Evolutionary conservation across 75 land plant genomes (phyloP).

Genomic region (Picea sitchensis): DNA sequence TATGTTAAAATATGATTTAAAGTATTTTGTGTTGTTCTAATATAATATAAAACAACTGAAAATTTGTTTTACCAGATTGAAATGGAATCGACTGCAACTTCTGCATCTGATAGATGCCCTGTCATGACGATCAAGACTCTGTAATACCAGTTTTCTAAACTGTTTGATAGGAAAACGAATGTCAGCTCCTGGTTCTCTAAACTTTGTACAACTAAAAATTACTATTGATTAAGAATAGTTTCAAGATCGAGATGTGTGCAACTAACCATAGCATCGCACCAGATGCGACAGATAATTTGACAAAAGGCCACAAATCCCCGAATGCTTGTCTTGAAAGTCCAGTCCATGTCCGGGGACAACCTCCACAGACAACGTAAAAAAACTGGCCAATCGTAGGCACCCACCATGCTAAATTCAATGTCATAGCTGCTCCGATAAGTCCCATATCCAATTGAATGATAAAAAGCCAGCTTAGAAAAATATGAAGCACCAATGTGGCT

Average conservation of each 20-base stretch:
- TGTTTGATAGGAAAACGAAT: not conserved
- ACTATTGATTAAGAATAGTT: not conserved
- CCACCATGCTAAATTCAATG: constrained; percentile 48
- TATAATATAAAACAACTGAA: not conserved
- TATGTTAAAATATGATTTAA: not conserved
- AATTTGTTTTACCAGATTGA: constrained; percentile 41
- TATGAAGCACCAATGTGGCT: constrained; percentile 27
- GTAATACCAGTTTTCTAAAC: constrained; percentile 57
- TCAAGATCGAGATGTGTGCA: not conserved
- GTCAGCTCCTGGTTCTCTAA: not conserved
- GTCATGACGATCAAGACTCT: constrained; percentile 38
- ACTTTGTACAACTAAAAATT: not conserved
- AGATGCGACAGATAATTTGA: constrained; percentile 74
- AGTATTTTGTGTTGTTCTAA: not conserved
- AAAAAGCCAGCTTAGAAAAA: constrained; percentile 43
- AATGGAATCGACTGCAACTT: constrained; percentile 41
- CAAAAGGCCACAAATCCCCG: constrained; percentile 45
- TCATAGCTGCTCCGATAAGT: constrained; percentile 30
- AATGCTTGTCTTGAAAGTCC: constrained; percentile 35
- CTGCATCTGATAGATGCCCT: constrained; percentile 32
- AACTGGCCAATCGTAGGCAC: constrained; percentile 11
- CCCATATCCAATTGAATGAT: constrained; percentile 32
- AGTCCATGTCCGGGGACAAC: constrained; percentile 42
- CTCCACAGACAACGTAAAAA: constrained; percentile 31
- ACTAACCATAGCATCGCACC: constrained; percentile 63